Conservation (phyloP, 192 early-diverging fungal genomes). For the Polychytrium aggregatum region DNA sequence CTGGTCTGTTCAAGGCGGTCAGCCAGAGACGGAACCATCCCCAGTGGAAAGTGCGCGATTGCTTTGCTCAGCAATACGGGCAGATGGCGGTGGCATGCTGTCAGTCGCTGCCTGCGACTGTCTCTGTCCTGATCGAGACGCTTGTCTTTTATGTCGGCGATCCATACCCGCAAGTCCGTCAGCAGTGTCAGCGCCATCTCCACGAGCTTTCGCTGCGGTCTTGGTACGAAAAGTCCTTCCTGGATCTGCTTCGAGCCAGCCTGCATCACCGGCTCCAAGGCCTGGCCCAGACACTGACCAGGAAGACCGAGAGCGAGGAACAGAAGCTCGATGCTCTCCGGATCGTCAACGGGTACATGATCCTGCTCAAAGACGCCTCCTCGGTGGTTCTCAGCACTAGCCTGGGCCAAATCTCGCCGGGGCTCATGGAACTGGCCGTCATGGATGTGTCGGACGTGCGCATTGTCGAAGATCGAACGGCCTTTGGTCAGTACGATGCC, state of each 20-base stretch:
- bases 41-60: too few species aligned
- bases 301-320: slow-evolving; percentile 4
- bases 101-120: background rate
- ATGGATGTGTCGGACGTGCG: slow-evolving; percentile 7
- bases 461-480: slow-evolving; percentile 13
- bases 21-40: too few species aligned
- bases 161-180: slow-evolving; percentile 6
- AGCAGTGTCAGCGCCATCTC: background rate
- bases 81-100: too few species aligned
- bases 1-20: too few species aligned
- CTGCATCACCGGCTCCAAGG: slow-evolving; percentile 5
- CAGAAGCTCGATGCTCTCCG: too few species aligned
- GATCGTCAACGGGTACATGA: too few species aligned
- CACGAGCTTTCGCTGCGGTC: background rate
- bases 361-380: slow-evolving; percentile 2
- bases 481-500: background rate
- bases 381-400: background rate
- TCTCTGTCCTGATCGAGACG: slow-evolving; percentile 13
- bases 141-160: slow-evolving; percentile 12
- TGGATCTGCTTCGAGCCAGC: slow-evolving; percentile 8
- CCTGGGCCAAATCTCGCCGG: slow-evolving; percentile 2
- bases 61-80: too few species aligned
- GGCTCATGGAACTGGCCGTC: slow-evolving; percentile 4
- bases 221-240: too few species aligned
- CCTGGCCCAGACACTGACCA: slow-evolving; percentile 6